Conservation (phyloP, 176 grass and related monocot genomes). For the Avena insularis region DNA sequence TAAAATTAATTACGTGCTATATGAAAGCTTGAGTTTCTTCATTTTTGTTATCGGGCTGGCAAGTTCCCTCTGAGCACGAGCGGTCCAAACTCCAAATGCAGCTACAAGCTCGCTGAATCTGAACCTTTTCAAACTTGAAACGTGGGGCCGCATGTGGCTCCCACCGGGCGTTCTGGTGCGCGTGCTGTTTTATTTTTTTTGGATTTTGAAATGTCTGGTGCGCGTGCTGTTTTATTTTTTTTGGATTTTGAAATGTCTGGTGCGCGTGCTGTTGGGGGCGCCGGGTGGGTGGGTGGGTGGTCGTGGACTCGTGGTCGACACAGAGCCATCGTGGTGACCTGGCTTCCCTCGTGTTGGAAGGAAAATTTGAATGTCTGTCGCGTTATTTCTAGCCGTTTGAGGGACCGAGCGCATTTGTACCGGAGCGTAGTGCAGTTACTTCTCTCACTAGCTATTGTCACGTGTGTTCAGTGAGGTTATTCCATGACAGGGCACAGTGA, state of each 20-base stretch:
- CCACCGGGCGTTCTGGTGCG: background rate
- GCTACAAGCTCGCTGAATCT: background rate
- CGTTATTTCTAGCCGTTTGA: slow-evolving; percentile 39
- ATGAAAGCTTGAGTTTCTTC: too few species aligned
- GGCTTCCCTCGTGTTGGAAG: background rate
- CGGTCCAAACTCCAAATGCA: too few species aligned
- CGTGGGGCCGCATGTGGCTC: too few species aligned
- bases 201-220: background rate
- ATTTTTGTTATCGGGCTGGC: too few species aligned
- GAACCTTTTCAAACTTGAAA: background rate
- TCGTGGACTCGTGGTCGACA: background rate
- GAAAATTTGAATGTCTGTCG: slow-evolving; percentile 10
- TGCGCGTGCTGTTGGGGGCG: background rate
- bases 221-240: too few species aligned
- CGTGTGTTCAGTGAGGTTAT: background rate
- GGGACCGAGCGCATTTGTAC: too few species aligned
- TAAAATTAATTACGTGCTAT: too few species aligned
- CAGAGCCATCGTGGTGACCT: background rate
- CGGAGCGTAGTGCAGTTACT: background rate
- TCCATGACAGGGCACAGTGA: too few species aligned
- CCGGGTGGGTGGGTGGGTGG: background rate
- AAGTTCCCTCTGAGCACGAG: too few species aligned
- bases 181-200: too few species aligned
- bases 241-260: too few species aligned
- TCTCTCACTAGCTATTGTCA: background rate